phyloP scores from a whole-genome alignment of 495 filamentous ascomycete species.

The Filosporella fistucella region DNA sequence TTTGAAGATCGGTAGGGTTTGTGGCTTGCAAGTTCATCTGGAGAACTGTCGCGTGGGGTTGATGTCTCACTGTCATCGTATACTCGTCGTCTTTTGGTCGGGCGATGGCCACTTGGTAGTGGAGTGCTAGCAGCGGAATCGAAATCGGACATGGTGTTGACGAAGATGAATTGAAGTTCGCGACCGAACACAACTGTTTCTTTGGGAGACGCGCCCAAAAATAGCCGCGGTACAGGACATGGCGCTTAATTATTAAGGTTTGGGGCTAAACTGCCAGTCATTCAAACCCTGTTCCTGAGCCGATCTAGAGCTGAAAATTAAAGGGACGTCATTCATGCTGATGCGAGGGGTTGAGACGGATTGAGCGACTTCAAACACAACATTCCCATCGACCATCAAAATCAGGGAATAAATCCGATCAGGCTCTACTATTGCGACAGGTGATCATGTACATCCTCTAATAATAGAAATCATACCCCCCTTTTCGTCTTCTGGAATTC shows the following conservation, averaged over 20 bases:
- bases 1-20: conserved; percentile 13
- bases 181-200: not conserved
- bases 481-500: conserved; percentile 4
- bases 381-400: not conserved
- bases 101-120: conserved; percentile 5
- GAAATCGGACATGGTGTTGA: conserved; percentile 31
- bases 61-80: conserved; percentile 22
- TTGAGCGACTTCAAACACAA: conserved; percentile 5
- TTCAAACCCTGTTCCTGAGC: not conserved
- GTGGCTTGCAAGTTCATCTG: conserved; percentile 44
- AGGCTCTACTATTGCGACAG: conserved; percentile 7
- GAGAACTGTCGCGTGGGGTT: conserved; percentile 42
- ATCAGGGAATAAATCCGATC: not conserved
- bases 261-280: not conserved
- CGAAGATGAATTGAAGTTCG: not conserved
- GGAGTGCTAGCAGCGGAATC: conserved; percentile 25
- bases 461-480: conserved; percentile 1
- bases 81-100: conserved; percentile 20
- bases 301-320: not conserved
- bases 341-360: not conserved
- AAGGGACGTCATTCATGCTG: conserved; percentile 4
- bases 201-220: conserved; percentile 7
- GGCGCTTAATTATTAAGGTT: conserved; percentile 12
- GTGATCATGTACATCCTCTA: conserved; percentile 6
- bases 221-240: conserved; percentile 2